Evolutionary conservation across 371 early-diverging fungal species (phyloP).

Genomic region (Mortierella sp.): DNA sequence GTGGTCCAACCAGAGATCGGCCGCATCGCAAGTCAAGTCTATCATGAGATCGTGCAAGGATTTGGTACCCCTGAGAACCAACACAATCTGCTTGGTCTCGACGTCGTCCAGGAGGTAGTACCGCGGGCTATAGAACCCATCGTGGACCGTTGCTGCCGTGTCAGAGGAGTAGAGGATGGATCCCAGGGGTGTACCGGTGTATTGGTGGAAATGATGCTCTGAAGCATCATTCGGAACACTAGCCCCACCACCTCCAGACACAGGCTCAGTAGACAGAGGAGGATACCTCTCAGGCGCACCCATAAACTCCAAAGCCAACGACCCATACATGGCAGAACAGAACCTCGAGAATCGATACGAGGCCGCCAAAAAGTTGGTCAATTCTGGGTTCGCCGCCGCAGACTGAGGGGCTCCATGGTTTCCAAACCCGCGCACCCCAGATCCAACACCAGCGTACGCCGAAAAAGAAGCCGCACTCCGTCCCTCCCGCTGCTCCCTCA

Average conservation of each 20-base stretch:
- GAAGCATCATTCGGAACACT: constrained; percentile 3
- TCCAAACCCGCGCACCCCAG: neutral
- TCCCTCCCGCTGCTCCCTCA: constrained; percentile 38
- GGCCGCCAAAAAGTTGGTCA: constrained; percentile 50
- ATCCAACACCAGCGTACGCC: neutral
- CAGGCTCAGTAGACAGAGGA: constrained; percentile 20
- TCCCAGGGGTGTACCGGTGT: constrained; percentile 50
- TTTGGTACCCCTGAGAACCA: constrained; percentile 51
- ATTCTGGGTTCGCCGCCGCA: constrained; percentile 35
- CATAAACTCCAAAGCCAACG: constrained; percentile 31
- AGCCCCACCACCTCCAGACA: constrained; percentile 9
- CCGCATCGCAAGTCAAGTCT: constrained; percentile 51
- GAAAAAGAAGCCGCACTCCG: constrained; percentile 22
- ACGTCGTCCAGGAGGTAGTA: constrained; percentile 54
- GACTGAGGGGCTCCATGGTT: neutral
- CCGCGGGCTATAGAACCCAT: constrained; percentile 54
- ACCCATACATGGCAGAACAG: constrained; percentile 55
- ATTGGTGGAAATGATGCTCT: constrained; percentile 43
- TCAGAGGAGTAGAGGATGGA: constrained; percentile 55
- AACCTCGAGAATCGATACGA: constrained; percentile 55
- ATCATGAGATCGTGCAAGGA: constrained; percentile 56
- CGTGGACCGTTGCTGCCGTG: constrained; percentile 48
- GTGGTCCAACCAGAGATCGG: constrained; percentile 50
- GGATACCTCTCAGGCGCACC: constrained; percentile 48
- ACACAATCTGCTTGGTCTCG: constrained; percentile 52